phyloP scores from a whole-genome alignment of 73 alveolate genomes.

The Paraurostyla sp. region DNA sequence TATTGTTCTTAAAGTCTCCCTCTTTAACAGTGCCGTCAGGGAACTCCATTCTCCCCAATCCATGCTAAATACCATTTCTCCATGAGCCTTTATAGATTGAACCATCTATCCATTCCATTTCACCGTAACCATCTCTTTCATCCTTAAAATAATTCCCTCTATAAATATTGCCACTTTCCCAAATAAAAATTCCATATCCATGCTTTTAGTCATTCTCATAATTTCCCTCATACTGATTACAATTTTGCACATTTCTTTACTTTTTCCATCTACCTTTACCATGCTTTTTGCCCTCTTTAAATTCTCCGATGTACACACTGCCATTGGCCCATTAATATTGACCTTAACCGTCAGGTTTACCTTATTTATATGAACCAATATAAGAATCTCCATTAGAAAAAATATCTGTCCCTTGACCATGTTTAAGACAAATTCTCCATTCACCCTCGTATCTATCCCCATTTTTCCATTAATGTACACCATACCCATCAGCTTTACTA shows the following conservation, averaged over 20 bases:
- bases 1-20: background rate
- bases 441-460: slow-evolving; percentile 71
- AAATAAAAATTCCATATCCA: background rate
- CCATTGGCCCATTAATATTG: slow-evolving; percentile 6
- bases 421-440: slow-evolving; percentile 9
- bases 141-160: slow-evolving; percentile 62
- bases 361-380: background rate
- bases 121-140: slow-evolving; percentile 60
- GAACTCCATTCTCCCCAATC: slow-evolving; percentile 61
- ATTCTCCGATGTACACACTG: background rate
- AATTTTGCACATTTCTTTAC: background rate
- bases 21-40: background rate
- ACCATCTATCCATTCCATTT: slow-evolving; percentile 47
- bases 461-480: slow-evolving; percentile 66
- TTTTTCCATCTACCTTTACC: slow-evolving; percentile 31
- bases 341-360: slow-evolving; percentile 24
- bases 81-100: slow-evolving; percentile 76
- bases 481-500: no score
- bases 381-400: slow-evolving; percentile 29
- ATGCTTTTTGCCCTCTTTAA: slow-evolving; percentile 4
- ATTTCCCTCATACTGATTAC: background rate
- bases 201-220: background rate
- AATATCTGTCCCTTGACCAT: slow-evolving; percentile 10
- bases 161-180: slow-evolving; percentile 10
- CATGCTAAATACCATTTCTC: slow-evolving; percentile 84